phyloP scores from a whole-genome alignment of 176 grass and related monocot genomes.

The Guadua angustifolia region DNA sequence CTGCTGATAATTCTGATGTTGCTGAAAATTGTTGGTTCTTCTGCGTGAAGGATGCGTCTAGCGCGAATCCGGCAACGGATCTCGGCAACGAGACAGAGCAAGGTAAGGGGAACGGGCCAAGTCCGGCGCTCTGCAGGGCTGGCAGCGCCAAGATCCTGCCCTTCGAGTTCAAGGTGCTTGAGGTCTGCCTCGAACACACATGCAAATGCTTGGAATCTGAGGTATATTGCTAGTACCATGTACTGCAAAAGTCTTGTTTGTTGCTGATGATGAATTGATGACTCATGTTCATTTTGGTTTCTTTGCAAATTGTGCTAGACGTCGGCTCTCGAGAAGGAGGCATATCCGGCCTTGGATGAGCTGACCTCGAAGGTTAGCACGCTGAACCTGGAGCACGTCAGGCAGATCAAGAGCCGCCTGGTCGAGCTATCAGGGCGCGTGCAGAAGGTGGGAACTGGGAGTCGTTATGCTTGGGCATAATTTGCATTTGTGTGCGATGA shows the following conservation, averaged over 20 bases:
- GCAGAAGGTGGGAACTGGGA: slow-evolving; percentile 60
- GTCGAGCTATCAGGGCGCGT: slow-evolving; percentile 66
- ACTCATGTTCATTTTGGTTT: background rate
- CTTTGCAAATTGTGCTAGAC: slow-evolving; percentile 46
- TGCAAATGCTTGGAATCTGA: slow-evolving; percentile 67
- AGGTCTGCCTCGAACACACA: slow-evolving; percentile 68
- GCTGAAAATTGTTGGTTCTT: slow-evolving; percentile 9
- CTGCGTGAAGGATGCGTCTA: slow-evolving; percentile 29
- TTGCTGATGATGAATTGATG: background rate
- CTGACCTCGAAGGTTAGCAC: slow-evolving; percentile 82
- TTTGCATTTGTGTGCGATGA: background rate
- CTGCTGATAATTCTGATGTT: background rate
- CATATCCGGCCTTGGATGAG: slow-evolving; percentile 77
- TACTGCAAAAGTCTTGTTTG: background rate
- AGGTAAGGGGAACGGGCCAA: background rate
- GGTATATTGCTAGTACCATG: slow-evolving; percentile 33
- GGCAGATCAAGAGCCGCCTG: slow-evolving; percentile 78
- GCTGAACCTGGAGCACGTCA: slow-evolving; percentile 78
- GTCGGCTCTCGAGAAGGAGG: slow-evolving; percentile 64
- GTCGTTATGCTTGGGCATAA: background rate
- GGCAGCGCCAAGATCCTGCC: slow-evolving; percentile 45
- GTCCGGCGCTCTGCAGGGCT: slow-evolving; percentile 10
- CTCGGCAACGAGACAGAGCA: slow-evolving; percentile 14
- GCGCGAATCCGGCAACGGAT: background rate
- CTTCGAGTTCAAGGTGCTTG: slow-evolving; percentile 77